These are phyloP conservation scores for Meira miltonrushii DNA, from an alignment of 1,284 basidiomycete species.

Conservation along the genomic window DNA sequence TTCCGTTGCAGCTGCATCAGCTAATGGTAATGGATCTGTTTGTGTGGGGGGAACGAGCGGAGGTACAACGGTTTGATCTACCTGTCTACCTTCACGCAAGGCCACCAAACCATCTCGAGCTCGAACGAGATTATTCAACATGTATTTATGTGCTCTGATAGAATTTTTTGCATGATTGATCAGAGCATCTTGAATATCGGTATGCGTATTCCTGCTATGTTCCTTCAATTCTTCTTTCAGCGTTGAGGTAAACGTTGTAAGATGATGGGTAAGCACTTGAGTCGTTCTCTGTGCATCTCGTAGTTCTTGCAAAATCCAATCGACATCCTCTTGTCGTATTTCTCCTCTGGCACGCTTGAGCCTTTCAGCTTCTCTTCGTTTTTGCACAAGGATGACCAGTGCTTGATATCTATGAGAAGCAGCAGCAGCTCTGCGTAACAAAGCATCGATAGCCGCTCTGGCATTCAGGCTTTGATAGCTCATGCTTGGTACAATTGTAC, in stretches of 20 bases:
- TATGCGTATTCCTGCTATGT: slow-evolving; percentile 1
- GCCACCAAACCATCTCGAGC: slow-evolving; percentile 7
- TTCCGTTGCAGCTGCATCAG: not conserved
- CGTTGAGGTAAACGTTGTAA: slow-evolving; percentile 1
- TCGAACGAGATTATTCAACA: slow-evolving; percentile 1
- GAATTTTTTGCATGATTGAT: slow-evolving; percentile 5
- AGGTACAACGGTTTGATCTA: not conserved
- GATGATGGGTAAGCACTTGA: slow-evolving; percentile 3
- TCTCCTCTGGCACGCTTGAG: slow-evolving; percentile 5
- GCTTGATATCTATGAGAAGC: slow-evolving; percentile 2
- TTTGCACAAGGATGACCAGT: slow-evolving; percentile 1
- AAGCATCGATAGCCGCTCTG: slow-evolving; percentile 9
- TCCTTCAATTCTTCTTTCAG: slow-evolving; percentile 8
- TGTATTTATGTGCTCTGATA: slow-evolving; percentile 4
- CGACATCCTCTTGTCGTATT: slow-evolving; percentile 7
- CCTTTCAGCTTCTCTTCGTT: slow-evolving; percentile 9
- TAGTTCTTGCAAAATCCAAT: slow-evolving; percentile 7
- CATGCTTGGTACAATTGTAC: not conserved
- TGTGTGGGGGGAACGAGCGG: not conserved
- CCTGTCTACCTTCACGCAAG: slow-evolving; percentile 1
- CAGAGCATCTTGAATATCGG: slow-evolving; percentile 2
- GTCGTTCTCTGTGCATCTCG: slow-evolving; percentile 8
- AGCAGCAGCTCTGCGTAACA: slow-evolving; percentile 2
- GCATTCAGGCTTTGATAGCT: slow-evolving; percentile 11
- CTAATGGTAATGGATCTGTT: not conserved